Evolutionary conservation across 2,329 filamentous ascomycete species (phyloP).

Genomic region (Juglanconis sp.): DNA sequence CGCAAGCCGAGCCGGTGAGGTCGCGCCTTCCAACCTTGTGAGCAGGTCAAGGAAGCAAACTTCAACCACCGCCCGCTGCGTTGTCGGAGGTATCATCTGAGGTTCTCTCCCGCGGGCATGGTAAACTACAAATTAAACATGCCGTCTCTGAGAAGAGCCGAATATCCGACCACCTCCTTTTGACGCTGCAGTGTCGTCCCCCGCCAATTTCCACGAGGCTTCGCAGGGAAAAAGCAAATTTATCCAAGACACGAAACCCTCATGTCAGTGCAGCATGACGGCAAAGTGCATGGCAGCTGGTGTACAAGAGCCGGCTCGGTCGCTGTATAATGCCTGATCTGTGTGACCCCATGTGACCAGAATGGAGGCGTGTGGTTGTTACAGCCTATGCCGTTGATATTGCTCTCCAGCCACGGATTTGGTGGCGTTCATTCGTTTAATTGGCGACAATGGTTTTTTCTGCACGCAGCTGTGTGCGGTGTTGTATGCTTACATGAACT

Average conservation of each 20-base stretch:
- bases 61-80: too few relatives aligned
- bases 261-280: neutral
- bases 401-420: neutral
- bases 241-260: constrained; percentile 13
- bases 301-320: neutral
- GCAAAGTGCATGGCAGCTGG: neutral
- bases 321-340: constrained; percentile 9
- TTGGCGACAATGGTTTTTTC: neutral
- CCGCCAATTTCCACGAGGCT: neutral
- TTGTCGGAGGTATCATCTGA: too few relatives aligned
- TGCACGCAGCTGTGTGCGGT: neutral
- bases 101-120: neutral
- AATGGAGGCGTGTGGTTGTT: neutral
- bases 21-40: neutral
- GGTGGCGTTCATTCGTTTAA: neutral
- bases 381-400: neutral
- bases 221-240: constrained; percentile 13
- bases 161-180: neutral
- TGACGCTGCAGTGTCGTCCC: neutral
- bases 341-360: constrained; percentile 2
- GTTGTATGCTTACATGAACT: too few relatives aligned
- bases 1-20: too few relatives aligned
- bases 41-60: neutral
- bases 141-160: constrained; percentile 3
- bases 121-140: neutral